These are phyloP conservation scores for Trichosporon ovoides DNA, from an alignment of 1,284 basidiomycete genomes.

Conservation along the genomic window DNA sequence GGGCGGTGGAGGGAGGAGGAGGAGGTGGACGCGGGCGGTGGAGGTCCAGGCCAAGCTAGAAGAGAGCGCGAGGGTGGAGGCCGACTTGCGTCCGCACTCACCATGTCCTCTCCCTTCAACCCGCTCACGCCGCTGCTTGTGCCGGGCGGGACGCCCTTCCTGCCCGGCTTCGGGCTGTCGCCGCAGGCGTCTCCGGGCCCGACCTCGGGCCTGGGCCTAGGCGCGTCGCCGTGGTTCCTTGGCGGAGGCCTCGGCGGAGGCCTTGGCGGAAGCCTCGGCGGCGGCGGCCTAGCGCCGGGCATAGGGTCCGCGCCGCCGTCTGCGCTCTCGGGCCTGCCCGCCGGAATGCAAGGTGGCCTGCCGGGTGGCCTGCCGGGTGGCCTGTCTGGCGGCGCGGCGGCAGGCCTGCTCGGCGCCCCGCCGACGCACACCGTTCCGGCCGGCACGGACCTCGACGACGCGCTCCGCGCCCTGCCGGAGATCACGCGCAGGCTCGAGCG, in stretches of 20 bases:
- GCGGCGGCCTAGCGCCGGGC: background rate
- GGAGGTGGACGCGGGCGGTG: no score
- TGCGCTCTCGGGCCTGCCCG: background rate
- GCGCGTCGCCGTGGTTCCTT: no score
- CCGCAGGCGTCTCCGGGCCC: background rate
- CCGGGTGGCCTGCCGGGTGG: background rate
- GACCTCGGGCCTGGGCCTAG: background rate
- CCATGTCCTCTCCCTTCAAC: conserved; percentile 24
- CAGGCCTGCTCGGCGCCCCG: background rate
- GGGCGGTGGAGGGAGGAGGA: no score
- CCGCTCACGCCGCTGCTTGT: conserved; percentile 12
- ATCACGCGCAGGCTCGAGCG: conserved; percentile 13
- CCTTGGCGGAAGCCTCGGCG: background rate
- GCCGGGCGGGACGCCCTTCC: background rate
- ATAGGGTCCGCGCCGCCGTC: background rate
- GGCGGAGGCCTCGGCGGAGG: background rate
- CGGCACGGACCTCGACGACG: conserved; percentile 13
- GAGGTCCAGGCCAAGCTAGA: no score
- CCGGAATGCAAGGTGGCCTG: background rate
- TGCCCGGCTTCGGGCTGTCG: background rate
- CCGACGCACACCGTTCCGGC: background rate
- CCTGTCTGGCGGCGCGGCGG: background rate
- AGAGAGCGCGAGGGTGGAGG: no score
- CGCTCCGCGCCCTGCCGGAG: conserved; percentile 15
- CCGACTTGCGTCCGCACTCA: background rate